Evolutionary conservation across 371 early-diverging fungal species (phyloP).

Genomic region (Sporodiniella umbellata): DNA sequence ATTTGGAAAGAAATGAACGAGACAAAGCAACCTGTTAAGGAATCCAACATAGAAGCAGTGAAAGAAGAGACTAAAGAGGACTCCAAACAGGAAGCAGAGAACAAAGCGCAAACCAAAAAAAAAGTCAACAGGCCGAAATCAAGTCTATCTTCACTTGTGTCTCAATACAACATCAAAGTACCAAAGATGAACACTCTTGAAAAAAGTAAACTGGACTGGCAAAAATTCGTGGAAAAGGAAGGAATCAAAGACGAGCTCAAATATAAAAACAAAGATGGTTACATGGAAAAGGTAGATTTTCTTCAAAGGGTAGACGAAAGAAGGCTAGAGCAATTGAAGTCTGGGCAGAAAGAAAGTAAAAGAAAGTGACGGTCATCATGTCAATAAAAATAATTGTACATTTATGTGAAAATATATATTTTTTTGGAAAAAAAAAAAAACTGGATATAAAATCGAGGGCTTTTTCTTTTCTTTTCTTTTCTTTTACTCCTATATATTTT

Average conservation of each 20-base stretch:
- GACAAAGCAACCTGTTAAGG: background rate
- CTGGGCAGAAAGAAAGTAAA: conserved; percentile 32
- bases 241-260: conserved; percentile 66
- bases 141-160: conserved; percentile 48
- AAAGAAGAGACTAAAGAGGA: background rate
- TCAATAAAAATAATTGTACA: too few species aligned
- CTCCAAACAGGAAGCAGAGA: background rate
- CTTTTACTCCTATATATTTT: background rate
- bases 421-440: conserved; percentile 1
- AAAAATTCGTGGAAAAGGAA: conserved; percentile 60
- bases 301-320: conserved; percentile 58
- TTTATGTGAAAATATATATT: too few species aligned
- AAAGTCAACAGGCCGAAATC: conserved; percentile 44
- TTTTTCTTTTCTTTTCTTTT: background rate
- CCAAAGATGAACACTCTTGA: conserved; percentile 71
- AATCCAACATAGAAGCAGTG: background rate
- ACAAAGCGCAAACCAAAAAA: background rate
- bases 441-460: background rate
- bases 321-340: conserved; percentile 41
- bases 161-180: conserved; percentile 62
- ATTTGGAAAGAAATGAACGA: conserved; percentile 47
- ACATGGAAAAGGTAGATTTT: conserved; percentile 63
- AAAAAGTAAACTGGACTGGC: conserved; percentile 71
- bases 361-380: too few species aligned
- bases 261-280: conserved; percentile 70